These are phyloP conservation scores for Neolentinus lepideus DNA, from an alignment of 1,284 basidiomycete species.

Conservation along the genomic window DNA sequence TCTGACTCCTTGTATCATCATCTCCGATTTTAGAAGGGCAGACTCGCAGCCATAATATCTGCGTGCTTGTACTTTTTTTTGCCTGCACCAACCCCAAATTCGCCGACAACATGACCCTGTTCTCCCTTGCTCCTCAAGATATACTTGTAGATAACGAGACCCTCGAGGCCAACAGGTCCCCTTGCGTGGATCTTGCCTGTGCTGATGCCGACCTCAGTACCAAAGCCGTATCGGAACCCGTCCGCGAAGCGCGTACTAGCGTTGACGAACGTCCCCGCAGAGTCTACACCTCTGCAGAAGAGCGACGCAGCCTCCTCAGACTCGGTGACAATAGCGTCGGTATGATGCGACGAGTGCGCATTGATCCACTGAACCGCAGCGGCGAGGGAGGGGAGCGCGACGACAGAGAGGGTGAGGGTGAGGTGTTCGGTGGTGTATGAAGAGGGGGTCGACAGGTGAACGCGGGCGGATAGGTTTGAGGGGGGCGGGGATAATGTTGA, in stretches of 20 bases:
- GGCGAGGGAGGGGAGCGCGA: conserved; percentile 61
- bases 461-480: conserved; percentile 35
- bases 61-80: conserved; percentile 76
- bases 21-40: conserved; percentile 36
- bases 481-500: conserved; percentile 23
- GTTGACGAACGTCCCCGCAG: conserved; percentile 92
- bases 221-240: conserved; percentile 95
- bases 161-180: conserved; percentile 94
- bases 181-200: conserved; percentile 96
- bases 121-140: conserved; percentile 70
- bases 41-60: conserved; percentile 35
- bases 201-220: conserved; percentile 96
- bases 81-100: conserved; percentile 68
- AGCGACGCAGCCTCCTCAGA: conserved; percentile 52
- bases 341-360: conserved; percentile 90
- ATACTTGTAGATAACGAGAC: conserved; percentile 94
- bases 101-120: conserved; percentile 73
- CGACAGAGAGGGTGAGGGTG: conserved; percentile 77
- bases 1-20: not conserved
- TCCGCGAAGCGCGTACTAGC: conserved; percentile 95
- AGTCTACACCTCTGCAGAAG: conserved; percentile 87
- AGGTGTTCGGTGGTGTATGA: conserved; percentile 90
- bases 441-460: conserved; percentile 44
- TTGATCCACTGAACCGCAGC: conserved; percentile 90
- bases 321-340: conserved; percentile 92